Percentiles rank a stretch among this genome's conserved stretches.
Conservation (phyloP, 345 rosid species). For the Citrus reticulata region DNA sequence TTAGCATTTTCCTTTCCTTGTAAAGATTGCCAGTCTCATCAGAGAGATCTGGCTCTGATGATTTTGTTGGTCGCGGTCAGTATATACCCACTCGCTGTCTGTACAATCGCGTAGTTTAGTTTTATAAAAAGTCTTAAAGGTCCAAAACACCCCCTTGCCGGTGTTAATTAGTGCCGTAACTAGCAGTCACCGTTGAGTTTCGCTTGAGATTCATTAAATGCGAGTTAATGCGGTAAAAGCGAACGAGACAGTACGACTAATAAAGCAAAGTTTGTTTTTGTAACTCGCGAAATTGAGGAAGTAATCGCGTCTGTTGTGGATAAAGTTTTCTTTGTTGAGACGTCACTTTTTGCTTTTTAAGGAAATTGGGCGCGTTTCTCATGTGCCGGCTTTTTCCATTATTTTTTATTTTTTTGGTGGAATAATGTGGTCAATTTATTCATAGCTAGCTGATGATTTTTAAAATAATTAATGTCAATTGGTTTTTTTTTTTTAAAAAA, state of each 20-base stretch:
- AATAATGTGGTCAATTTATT: conserved; percentile 5
- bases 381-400: conserved; percentile 6
- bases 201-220: neutral
- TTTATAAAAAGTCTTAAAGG: too few species aligned
- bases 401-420: neutral
- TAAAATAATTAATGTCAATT: too few species aligned
- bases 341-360: neutral
- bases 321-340: neutral
- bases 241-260: neutral
- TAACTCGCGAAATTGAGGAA: neutral
- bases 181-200: neutral
- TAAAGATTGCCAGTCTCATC: neutral
- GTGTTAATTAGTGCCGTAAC: neutral
- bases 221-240: neutral
- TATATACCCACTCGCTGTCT: conserved; percentile 4
- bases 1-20: conserved; percentile 2
- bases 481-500: neutral
- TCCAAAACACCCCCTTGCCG: conserved; percentile 1
- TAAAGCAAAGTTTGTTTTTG: neutral
- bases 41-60: conserved; percentile 11
- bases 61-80: neutral
- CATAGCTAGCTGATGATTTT: neutral
- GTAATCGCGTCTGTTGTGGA: neutral
- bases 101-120: neutral
- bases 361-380: conserved; percentile 12